phyloP scores from a whole-genome alignment of 208 protist genomes.

The Crithidia fasciculata region DNA sequence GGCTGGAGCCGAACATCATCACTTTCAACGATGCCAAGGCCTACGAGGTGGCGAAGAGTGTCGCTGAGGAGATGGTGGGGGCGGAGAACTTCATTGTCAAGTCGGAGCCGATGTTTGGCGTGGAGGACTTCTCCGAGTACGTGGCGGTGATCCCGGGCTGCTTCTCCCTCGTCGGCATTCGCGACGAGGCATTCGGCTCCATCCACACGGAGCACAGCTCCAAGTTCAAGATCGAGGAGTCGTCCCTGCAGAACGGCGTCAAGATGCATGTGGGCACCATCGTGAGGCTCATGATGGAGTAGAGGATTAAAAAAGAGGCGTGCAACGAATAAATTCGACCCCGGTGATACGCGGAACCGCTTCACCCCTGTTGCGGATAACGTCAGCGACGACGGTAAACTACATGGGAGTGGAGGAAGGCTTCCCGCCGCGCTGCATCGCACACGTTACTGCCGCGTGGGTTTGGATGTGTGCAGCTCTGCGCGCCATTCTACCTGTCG shows the following conservation, averaged over 20 bases:
- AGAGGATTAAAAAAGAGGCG: neutral
- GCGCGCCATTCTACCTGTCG: too few species aligned
- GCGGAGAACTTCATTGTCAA: conserved; percentile 49
- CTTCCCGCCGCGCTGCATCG: neutral
- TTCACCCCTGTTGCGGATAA: neutral
- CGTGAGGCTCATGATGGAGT: conserved; percentile 24
- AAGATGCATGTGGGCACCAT: conserved; percentile 53
- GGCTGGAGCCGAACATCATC: conserved; percentile 83
- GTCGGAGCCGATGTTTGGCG: conserved; percentile 48
- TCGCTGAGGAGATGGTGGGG: conserved; percentile 45
- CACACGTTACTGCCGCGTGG: too few species aligned
- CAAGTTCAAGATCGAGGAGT: conserved; percentile 39
- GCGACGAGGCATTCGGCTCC: conserved; percentile 11
- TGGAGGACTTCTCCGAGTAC: conserved; percentile 82
- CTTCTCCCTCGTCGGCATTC: conserved; percentile 45
- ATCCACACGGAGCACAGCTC: conserved; percentile 38
- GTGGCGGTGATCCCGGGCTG: conserved; percentile 64
- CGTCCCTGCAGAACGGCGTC: conserved; percentile 42
- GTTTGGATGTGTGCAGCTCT: too few species aligned
- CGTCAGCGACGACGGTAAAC: neutral
- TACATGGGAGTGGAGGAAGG: neutral
- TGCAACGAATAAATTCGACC: neutral
- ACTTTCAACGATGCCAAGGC: conserved; percentile 78
- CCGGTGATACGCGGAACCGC: neutral
- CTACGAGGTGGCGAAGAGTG: conserved; percentile 54